phyloP scores from a whole-genome alignment of 2,329 filamentous ascomycete genomes.

The Penicillium hordei region DNA sequence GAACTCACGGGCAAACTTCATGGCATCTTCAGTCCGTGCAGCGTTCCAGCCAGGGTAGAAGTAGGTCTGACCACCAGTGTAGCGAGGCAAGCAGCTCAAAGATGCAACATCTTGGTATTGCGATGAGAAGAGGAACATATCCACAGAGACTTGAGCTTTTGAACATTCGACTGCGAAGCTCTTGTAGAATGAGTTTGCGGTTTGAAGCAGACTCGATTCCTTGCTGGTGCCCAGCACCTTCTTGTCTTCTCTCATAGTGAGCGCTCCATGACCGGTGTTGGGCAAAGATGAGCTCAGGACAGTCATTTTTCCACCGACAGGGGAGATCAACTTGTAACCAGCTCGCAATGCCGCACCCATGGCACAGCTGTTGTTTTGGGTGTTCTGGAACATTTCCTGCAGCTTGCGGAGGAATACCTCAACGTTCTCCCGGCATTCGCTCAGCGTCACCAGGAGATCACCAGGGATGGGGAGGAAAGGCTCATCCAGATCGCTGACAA shows the following conservation, averaged over 20 bases:
- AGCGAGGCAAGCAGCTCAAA: constrained; percentile 89
- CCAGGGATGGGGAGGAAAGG: constrained; percentile 93
- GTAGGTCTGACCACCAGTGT: constrained; percentile 96
- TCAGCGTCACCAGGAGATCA: constrained; percentile 84
- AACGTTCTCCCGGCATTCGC: constrained; percentile 85
- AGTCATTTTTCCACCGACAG: constrained; percentile 90
- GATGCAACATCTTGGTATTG: constrained; percentile 98
- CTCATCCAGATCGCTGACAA: constrained; percentile 92
- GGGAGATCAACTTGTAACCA: constrained; percentile 92
- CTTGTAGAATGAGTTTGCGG: constrained; percentile 96
- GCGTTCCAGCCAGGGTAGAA: constrained; percentile 99
- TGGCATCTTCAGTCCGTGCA: constrained; percentile 86
- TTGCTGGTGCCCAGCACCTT: constrained; percentile 92
- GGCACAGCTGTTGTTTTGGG: constrained; percentile 82
- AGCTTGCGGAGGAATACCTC: constrained; percentile 88
- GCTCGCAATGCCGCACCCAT: constrained; percentile 93
- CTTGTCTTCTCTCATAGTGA: constrained; percentile 94
- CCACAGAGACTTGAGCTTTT: constrained; percentile 96
- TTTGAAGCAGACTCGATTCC: constrained; percentile 83
- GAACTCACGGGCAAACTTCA: constrained; percentile 96
- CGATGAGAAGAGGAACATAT: constrained; percentile 96
- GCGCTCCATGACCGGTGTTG: constrained; percentile 83
- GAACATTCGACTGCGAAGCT: constrained; percentile 98
- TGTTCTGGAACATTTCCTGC: constrained; percentile 95
- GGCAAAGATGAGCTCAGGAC: constrained; percentile 88